phyloP scores from a whole-genome alignment of 441 rosid species.

The Aleurites moluccanus region DNA sequence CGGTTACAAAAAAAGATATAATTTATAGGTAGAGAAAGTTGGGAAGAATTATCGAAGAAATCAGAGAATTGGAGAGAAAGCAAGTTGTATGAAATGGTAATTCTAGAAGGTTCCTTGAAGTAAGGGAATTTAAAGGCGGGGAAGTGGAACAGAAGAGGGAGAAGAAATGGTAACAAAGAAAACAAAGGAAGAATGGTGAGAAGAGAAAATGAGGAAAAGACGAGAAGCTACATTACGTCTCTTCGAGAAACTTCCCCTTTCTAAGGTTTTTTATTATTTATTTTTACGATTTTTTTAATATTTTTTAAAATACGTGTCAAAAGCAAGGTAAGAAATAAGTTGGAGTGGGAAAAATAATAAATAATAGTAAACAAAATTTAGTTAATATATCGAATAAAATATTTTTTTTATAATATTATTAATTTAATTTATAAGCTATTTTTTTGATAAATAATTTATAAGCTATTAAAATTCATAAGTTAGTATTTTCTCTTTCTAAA shows the following conservation, averaged over 20 bases:
- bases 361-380: too few species aligned
- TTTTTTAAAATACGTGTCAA: too few species aligned
- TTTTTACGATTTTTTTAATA: neutral
- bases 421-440: too few species aligned
- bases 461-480: too few species aligned
- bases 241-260: constrained; percentile 57
- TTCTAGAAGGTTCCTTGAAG: constrained; percentile 44
- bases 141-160: neutral
- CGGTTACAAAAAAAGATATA: neutral
- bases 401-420: too few species aligned
- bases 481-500: too few species aligned
- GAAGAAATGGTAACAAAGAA: neutral
- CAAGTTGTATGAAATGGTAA: too few species aligned
- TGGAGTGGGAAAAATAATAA: too few species aligned
- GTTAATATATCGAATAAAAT: too few species aligned
- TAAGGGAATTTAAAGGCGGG: neutral
- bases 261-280: neutral
- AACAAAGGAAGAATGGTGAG: too few species aligned
- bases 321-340: too few species aligned
- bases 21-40: neutral
- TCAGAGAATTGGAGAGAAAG: neutral
- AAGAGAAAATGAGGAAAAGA: constrained; percentile 27
- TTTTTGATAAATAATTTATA: too few species aligned
- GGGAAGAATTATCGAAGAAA: neutral
- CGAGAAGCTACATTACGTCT: constrained; percentile 50